Evolutionary conservation across 208 protist genomes (phyloP).

Genomic region (Naegleria fowleri): DNA sequence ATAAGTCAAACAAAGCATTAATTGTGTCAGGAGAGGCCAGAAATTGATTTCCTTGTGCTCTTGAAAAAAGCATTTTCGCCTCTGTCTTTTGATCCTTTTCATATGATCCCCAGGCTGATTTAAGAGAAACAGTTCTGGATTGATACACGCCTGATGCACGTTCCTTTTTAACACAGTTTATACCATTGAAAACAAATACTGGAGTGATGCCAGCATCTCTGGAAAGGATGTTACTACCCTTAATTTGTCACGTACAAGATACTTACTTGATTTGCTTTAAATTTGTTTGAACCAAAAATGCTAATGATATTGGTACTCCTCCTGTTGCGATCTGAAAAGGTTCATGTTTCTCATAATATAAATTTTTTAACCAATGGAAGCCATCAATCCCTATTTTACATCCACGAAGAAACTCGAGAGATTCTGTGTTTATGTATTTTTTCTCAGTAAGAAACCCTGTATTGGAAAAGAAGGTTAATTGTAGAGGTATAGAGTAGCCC

Average conservation of each 20-base stretch:
- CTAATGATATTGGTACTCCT: not conserved
- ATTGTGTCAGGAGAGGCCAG: not conserved
- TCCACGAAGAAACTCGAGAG: not conserved
- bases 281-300: not conserved
- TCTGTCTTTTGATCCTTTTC: not conserved
- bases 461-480: not conserved
- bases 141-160: not conserved
- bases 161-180: not conserved
- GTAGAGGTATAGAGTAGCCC: not conserved
- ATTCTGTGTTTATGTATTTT: not conserved
- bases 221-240: not conserved
- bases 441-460: not conserved
- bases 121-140: not conserved
- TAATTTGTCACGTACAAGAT: not conserved
- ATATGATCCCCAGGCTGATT: not conserved
- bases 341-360: not conserved
- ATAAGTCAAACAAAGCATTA: not conserved
- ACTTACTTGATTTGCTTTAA: not conserved
- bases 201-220: constrained; percentile 8
- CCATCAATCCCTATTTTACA: constrained; percentile 4
- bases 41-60: not conserved
- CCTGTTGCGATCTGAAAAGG: constrained; percentile 1
- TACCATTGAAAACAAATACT: constrained; percentile 27
- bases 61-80: not conserved
- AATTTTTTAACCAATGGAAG: not conserved